Conservation (phyloP, 306 rosid species). For the Lathyrus tuberosus region DNA sequence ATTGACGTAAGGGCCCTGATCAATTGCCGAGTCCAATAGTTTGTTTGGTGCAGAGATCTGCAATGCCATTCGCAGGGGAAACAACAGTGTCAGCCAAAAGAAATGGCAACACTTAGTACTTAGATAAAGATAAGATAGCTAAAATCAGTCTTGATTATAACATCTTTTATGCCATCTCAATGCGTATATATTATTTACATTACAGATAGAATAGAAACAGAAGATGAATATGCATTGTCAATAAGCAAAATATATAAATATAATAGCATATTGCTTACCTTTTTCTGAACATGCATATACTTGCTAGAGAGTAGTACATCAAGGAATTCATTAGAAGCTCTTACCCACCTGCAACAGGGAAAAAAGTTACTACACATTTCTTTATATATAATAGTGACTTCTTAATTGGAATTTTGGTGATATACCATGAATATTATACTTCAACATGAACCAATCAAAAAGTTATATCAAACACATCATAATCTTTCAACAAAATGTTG, state of each 20-base stretch:
- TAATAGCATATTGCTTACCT: constrained; percentile 59
- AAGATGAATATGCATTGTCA: constrained; percentile 27
- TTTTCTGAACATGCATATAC: constrained; percentile 66
- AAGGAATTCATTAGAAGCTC: constrained; percentile 73
- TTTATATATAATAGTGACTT: constrained; percentile 8
- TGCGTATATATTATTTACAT: neutral
- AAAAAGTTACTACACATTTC: constrained; percentile 1
- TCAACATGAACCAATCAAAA: constrained; percentile 30
- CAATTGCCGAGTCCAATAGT: constrained; percentile 54
- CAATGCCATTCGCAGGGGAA: constrained; percentile 44
- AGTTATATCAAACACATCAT: constrained; percentile 10
- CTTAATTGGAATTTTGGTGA: constrained; percentile 12
- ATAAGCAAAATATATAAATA: too few species aligned
- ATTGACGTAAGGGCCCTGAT: constrained; percentile 85
- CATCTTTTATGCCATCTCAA: constrained; percentile 21
- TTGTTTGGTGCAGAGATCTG: constrained; percentile 49
- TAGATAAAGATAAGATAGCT: constrained; percentile 8
- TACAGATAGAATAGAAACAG: constrained; percentile 11
- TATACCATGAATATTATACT: neutral
- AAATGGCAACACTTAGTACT: constrained; percentile 21
- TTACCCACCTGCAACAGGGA: constrained; percentile 81
- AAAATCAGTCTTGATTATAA: neutral
- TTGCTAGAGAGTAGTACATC: constrained; percentile 61
- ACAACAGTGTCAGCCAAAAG: constrained; percentile 38
- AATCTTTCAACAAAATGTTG: neutral